Evolutionary conservation across 768 basidiomycete species (phyloP).

Genomic region (Exsudoporus frostii): DNA sequence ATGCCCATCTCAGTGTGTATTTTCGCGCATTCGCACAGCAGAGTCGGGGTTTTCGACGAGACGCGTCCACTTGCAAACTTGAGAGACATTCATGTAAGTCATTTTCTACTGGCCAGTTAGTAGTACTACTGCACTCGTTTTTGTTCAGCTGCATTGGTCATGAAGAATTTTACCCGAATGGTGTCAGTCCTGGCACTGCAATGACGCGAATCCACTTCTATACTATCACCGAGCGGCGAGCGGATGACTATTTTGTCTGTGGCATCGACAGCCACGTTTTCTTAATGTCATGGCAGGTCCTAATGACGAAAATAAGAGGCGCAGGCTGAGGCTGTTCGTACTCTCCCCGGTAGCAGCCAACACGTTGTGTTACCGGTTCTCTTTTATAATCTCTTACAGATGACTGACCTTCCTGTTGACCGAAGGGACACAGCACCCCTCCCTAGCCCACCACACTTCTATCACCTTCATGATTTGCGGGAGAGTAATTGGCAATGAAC

Average conservation of each 20-base stretch:
- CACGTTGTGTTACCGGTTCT: slow-evolving; percentile 21
- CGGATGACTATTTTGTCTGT: slow-evolving; percentile 6
- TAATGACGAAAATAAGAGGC: slow-evolving; percentile 15
- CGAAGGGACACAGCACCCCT: slow-evolving; percentile 14
- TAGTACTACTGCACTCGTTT: not conserved
- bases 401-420: slow-evolving; percentile 17
- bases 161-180: slow-evolving; percentile 4
- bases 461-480: slow-evolving; percentile 22
- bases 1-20: not conserved
- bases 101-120: not conserved
- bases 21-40: not conserved
- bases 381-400: slow-evolving; percentile 26
- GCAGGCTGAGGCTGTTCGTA: slow-evolving; percentile 25
- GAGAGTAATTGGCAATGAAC: slow-evolving; percentile 31
- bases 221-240: slow-evolving; percentile 15
- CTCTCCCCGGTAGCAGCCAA: slow-evolving; percentile 13
- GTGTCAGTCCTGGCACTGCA: slow-evolving; percentile 20
- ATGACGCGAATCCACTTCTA: slow-evolving; percentile 12
- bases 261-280: slow-evolving; percentile 27
- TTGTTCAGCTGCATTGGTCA: slow-evolving; percentile 12
- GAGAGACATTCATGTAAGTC: not conserved
- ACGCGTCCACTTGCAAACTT: slow-evolving; percentile 6
- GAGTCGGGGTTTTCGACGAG: not conserved
- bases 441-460: slow-evolving; percentile 16
- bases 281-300: slow-evolving; percentile 17